Base-by-base conservation (phyloP, 345 rosid genomes). In the Raphanus raphanistrum region DNA sequence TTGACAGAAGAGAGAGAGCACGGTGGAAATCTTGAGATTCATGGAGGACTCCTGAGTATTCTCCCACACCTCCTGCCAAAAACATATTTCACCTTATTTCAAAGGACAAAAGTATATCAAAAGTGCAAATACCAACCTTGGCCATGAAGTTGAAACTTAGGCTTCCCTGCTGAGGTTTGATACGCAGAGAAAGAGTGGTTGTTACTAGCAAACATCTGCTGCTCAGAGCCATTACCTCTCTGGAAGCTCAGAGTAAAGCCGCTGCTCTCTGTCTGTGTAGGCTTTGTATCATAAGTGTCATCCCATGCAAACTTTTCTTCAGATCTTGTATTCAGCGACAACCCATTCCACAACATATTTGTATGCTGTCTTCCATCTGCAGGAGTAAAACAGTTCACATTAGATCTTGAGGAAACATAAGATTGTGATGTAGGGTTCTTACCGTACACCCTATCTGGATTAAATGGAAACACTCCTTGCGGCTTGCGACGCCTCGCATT, bases 1-100 rank as follows among this genome's bases (percentile, higher is more conserved):
- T 92, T 94, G 98, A 92, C 98, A 94, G 97, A 94, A 94, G 98
- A 94, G 98, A 94, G 98, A 90, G 98, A 92, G 98, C 98, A 90
- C 92, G 84, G 38, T 87, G 89, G 82, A 85, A 64, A 62, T 89
- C 93, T 79, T 82, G 95, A 8, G 95, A 63, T 27, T 80, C 80
- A 70, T 85, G 91, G 84, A 80, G 82, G 67, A 67, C 84, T 58
- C 85, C 74, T 25, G 82, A 64, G 35, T 87, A 80, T 80, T 84
- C 90, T 74, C 84, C 91, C 50, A 82, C 60, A 78, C 85, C 97
- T 94, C 85, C 97, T 94, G 82, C 75, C 78, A 50, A 57, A 28
- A 73, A 57, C 2, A 57, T 21, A 21, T 57, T 27, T 61, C 58
- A 27, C 59, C 12, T 15, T 3, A 8, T 12, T 36, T 61, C 12